Conservation (phyloP, 306 rosid genomes). For the Acacia confusa region DNA sequence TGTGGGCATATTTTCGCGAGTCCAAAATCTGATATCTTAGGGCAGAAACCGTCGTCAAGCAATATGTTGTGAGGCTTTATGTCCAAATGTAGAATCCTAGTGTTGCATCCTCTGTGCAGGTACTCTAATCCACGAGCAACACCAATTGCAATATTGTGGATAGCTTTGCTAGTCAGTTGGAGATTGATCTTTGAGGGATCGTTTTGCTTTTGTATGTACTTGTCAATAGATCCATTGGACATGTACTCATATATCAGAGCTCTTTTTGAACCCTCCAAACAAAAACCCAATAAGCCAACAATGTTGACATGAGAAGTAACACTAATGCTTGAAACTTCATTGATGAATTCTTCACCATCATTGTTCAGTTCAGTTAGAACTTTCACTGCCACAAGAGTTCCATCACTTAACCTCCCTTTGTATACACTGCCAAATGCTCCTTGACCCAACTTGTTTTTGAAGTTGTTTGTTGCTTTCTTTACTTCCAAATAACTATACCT, state of each 20-base stretch:
- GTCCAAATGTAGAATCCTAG: conserved; percentile 37
- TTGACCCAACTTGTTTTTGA: conserved; percentile 43
- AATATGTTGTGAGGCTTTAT: conserved; percentile 41
- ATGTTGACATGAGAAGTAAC: conserved; percentile 36
- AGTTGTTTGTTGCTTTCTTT: conserved; percentile 41
- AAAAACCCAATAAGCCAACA: conserved; percentile 23
- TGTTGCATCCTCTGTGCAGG: conserved; percentile 35
- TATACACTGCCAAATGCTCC: conserved; percentile 49
- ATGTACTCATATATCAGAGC: conserved; percentile 36
- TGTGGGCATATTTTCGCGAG: conserved; percentile 23
- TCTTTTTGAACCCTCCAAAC: conserved; percentile 22
- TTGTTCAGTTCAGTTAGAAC: conserved; percentile 28
- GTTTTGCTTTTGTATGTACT: conserved; percentile 11
- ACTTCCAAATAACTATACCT: conserved; percentile 41
- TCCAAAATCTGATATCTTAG: conserved; percentile 35
- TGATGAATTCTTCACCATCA: conserved; percentile 43
- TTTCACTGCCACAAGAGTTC: conserved; percentile 42
- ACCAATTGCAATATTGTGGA: conserved; percentile 9
- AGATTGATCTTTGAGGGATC: background rate
- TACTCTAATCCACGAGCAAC: conserved; percentile 42
- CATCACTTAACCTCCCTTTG: conserved; percentile 41
- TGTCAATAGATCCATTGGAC: conserved; percentile 40
- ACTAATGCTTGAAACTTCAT: conserved; percentile 47
- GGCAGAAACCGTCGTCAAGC: conserved; percentile 15
- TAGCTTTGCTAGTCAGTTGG: conserved; percentile 9